Conservation (phyloP, 768 basidiomycete species). For the Piloderma croceum region DNA sequence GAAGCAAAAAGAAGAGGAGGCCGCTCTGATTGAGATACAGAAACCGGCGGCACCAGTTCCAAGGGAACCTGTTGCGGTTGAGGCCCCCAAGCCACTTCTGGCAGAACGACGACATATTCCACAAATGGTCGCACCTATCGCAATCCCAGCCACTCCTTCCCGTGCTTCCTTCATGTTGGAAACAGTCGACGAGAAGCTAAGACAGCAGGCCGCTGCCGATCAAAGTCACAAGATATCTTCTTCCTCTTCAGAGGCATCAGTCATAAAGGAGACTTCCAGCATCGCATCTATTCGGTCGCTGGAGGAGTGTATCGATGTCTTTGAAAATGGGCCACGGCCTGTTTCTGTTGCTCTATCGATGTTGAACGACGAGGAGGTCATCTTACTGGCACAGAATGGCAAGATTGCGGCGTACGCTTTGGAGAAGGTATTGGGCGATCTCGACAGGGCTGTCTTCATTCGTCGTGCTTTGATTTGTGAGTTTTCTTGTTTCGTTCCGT, state of each 20-base stretch:
- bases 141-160: slow-evolving; percentile 16
- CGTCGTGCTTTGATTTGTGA: slow-evolving; percentile 86
- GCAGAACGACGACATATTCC: too few relatives aligned
- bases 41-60: slow-evolving; percentile 5
- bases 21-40: slow-evolving; percentile 13
- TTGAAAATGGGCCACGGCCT: slow-evolving; percentile 66
- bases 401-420: slow-evolving; percentile 94
- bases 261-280: slow-evolving; percentile 12
- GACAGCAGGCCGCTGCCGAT: slow-evolving; percentile 25
- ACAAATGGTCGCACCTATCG: neutral
- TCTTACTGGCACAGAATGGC: slow-evolving; percentile 80
- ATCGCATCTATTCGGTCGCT: slow-evolving; percentile 43
- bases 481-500: slow-evolving; percentile 26
- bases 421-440: slow-evolving; percentile 89
- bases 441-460: slow-evolving; percentile 81
- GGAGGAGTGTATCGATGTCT: slow-evolving; percentile 75
- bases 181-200: slow-evolving; percentile 49
- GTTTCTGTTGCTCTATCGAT: slow-evolving; percentile 49
- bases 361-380: slow-evolving; percentile 89
- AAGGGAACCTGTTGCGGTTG: neutral
- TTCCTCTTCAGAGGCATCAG: slow-evolving; percentile 23
- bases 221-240: neutral
- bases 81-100: too few relatives aligned
- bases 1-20: slow-evolving; percentile 12
- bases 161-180: slow-evolving; percentile 45